Conservation (phyloP, 306 rosid genomes). For the Boehmeria nivea region DNA sequence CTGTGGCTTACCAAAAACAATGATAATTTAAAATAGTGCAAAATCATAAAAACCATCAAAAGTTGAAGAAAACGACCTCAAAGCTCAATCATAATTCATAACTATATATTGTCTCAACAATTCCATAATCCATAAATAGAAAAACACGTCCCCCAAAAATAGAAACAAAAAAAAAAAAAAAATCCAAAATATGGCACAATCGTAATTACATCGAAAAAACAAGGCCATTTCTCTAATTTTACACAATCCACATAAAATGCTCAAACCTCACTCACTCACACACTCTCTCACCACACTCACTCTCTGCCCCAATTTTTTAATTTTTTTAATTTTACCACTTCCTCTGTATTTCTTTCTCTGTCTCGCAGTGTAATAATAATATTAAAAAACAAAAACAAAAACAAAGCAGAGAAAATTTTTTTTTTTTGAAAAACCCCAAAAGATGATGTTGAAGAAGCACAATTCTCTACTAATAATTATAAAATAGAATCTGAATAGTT, state of each 20-base stretch:
- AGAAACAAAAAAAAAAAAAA: too few species aligned
- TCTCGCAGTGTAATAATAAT: not conserved
- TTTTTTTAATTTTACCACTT: constrained; percentile 15
- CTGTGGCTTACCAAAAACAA: too few species aligned
- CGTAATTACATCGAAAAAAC: not conserved
- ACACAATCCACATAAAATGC: constrained; percentile 29
- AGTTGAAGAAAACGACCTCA: too few species aligned
- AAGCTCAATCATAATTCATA: too few species aligned
- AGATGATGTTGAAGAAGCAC: not conserved
- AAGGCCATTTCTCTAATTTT: constrained; percentile 36
- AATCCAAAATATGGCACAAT: not conserved
- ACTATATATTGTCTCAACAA: too few species aligned
- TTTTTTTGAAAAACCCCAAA: constrained; percentile 22
- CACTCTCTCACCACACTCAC: not conserved
- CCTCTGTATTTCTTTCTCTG: constrained; percentile 32
- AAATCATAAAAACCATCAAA: too few species aligned
- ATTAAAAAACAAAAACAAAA: too few species aligned
- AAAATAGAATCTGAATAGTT: constrained; percentile 35
- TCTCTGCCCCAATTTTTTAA: constrained; percentile 1
- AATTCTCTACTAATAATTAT: constrained; percentile 17
- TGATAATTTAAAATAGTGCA: too few species aligned
- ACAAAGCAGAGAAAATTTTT: too few species aligned
- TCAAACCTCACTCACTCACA: too few species aligned
- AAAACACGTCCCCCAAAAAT: too few species aligned
- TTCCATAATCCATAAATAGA: too few species aligned